phyloP scores from a whole-genome alignment of 305 asterid species.

The Fraxinus floribunda region DNA sequence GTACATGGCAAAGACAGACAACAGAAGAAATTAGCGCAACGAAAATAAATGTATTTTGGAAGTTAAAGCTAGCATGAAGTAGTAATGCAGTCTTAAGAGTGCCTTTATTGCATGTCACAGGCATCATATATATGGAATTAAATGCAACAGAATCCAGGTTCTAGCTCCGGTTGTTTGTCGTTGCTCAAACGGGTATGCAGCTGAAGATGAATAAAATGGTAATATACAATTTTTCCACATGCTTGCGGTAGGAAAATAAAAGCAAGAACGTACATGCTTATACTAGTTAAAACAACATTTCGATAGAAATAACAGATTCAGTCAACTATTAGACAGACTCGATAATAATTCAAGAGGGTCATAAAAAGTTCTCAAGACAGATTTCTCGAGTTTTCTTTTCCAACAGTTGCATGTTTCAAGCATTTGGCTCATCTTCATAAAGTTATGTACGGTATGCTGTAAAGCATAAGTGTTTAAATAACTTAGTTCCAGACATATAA shows the following conservation, averaged over 20 bases:
- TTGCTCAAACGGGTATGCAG: not conserved
- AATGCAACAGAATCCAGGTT: not conserved
- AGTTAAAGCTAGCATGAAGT: not conserved
- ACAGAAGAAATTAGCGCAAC: not conserved
- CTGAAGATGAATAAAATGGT: not conserved
- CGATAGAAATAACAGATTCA: not conserved
- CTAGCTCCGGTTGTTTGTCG: not conserved
- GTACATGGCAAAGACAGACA: slow-evolving; percentile 14
- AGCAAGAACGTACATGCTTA: not conserved
- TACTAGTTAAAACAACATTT: not conserved
- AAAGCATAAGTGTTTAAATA: not conserved
- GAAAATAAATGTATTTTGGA: not conserved
- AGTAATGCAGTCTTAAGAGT: not conserved
- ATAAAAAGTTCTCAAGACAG: not conserved
- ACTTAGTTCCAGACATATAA: not conserved
- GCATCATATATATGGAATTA: not conserved
- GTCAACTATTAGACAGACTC: not conserved
- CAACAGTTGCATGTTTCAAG: not conserved
- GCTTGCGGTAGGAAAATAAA: not conserved
- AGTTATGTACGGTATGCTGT: not conserved
- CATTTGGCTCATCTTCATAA: not conserved
- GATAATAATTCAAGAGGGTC: not conserved
- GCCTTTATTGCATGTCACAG: not conserved
- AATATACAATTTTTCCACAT: not conserved
- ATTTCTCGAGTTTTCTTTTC: not conserved